Percentiles rank a stretch among this genome's conserved stretches.
These are phyloP conservation scores for Morella rubra DNA, from an alignment of 306 rosid species.

Conservation along the genomic window DNA sequence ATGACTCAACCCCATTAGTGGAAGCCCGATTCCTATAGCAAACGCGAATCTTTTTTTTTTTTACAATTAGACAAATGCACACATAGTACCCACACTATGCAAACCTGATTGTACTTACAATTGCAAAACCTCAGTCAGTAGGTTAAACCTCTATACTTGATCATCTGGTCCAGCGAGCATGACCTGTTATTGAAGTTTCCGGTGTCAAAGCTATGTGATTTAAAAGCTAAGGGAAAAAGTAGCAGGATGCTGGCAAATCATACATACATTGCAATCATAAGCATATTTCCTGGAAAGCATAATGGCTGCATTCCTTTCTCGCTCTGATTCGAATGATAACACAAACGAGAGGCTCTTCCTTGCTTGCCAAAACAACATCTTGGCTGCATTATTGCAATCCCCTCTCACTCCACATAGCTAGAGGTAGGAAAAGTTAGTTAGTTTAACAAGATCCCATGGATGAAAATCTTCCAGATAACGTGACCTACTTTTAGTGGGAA, in stretches of 20 bases:
- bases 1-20: conserved; percentile 76
- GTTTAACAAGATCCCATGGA: conserved; percentile 10
- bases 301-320: conserved; percentile 84
- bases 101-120: conserved; percentile 49
- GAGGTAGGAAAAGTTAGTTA: conserved; percentile 13
- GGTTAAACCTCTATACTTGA: conserved; percentile 58
- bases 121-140: conserved; percentile 42
- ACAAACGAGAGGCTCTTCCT: conserved; percentile 83
- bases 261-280: conserved; percentile 80
- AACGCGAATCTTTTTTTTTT: conserved; percentile 29
- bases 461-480: neutral
- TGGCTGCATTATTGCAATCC: conserved; percentile 50
- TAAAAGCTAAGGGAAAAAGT: neutral
- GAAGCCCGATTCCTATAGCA: conserved; percentile 52
- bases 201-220: neutral
- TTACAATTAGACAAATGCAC: conserved; percentile 45
- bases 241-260: conserved; percentile 5
- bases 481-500: neutral
- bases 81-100: conserved; percentile 46
- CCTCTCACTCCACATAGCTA: conserved; percentile 84
- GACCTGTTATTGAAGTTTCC: conserved; percentile 50
- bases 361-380: conserved; percentile 86
- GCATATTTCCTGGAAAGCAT: conserved; percentile 85
- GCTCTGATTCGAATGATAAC: conserved; percentile 78
- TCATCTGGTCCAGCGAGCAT: conserved; percentile 96